Evolutionary conservation across 73 alveolate species (phyloP), one percentile per base, ranked within the genome.

Genomic region (Paramecium sexaurelia): DNA sequence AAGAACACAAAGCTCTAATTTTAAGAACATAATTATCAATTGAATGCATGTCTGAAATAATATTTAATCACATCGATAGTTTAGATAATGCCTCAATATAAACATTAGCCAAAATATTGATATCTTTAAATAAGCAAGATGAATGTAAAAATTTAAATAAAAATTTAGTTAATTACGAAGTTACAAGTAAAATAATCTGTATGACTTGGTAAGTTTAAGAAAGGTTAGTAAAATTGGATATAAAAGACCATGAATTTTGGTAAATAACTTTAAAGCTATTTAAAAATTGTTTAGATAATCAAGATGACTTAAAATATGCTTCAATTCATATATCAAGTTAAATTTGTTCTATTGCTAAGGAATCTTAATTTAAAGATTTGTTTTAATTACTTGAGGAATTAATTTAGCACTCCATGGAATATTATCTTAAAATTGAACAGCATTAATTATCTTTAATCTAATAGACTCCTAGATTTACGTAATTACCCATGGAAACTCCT

Each of bases 201-300:
- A 78, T 78, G 90, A 78, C 90, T 39, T 78, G 90, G 90, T 22
- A 17, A 40, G 68, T 78, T 20, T 17, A 78, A 26, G 90, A 78
- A 27, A 78, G 10, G 13, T 17, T 78, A 2, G 73, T 78, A 22
- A 40, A 41, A 39, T 24, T 41, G 22, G 71, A 78, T 0, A 41
- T 41, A 2, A 40, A 22, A 11, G 32, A 78, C 27, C 9, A 32
- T 36, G 55, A 78, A 9, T 78, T 78, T 0, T 45, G 40, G 40
- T 13, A 78, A 78, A 41, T 78, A 4, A 41, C 45, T 13, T 7
- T 78, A 4, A 78, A 45, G 29, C 32, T 78, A 40, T 29, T 78
- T 29, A 78, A 78, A 45, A 61, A 78, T 29, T 39, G 73, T 24
- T 22, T 39, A 19, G 68, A 37, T 11, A 43, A 40, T 39, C 32